Evolutionary conservation across 208 protist species (phyloP).

Genomic region (Angomonas desouzai): DNA sequence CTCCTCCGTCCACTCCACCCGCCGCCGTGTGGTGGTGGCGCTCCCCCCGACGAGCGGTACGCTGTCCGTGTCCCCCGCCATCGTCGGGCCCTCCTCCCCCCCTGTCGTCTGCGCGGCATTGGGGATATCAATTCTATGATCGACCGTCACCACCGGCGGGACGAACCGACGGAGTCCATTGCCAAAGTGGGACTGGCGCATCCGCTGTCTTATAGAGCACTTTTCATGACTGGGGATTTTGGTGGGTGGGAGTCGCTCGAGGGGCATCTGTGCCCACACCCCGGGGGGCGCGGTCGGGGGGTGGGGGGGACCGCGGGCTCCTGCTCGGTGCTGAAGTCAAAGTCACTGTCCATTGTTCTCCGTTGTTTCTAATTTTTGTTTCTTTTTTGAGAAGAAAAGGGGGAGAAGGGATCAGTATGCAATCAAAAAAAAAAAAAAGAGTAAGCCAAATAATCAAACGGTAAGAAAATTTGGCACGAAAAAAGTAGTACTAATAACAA

Average conservation of each 20-base stretch:
- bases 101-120: background rate
- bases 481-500: no score
- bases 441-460: no score
- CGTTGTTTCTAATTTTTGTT: no score
- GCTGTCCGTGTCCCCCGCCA: background rate
- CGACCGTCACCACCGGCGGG: background rate
- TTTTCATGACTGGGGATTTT: conserved; percentile 30
- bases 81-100: background rate
- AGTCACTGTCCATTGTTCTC: conserved; percentile 70
- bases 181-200: conserved; percentile 33
- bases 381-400: no score
- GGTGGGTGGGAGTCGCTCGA: conserved; percentile 79
- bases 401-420: no score
- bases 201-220: conserved; percentile 55
- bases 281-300: conserved; percentile 34
- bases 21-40: conserved; percentile 14
- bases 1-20: conserved; percentile 69
- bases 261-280: conserved; percentile 46
- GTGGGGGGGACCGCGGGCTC: background rate
- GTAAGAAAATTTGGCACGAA: no score
- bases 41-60: background rate
- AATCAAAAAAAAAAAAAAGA: no score
- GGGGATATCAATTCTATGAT: background rate
- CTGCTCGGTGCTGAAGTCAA: conserved; percentile 77
- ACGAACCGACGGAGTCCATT: background rate